These are phyloP conservation scores for Oryza glaberrima DNA, from an alignment of 176 grass and related monocot genomes.

Conservation along the genomic window DNA sequence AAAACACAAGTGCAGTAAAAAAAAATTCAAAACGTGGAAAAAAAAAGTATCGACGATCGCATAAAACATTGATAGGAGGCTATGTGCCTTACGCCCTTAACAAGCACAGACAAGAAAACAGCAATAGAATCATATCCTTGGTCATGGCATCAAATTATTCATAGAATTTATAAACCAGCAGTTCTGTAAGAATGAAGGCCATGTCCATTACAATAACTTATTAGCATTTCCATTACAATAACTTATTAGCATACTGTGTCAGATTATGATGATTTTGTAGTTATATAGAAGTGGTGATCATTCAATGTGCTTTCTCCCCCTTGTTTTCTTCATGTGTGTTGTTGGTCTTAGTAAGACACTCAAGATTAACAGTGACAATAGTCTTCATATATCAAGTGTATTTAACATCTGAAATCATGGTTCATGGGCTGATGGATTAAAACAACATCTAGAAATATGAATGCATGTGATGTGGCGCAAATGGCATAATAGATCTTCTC, in stretches of 20 bases:
- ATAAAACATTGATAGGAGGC: not conserved
- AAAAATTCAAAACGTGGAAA: conserved; percentile 32
- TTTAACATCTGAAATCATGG: not conserved
- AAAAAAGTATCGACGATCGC: not conserved
- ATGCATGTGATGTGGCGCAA: not conserved
- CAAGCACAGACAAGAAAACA: not conserved
- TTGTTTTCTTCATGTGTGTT: conserved; percentile 12
- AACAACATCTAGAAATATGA: not conserved
- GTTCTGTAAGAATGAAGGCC: not conserved
- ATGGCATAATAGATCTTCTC: not conserved
- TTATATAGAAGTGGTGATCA: not conserved
- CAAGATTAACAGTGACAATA: conserved; percentile 9
- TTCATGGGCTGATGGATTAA: not conserved
- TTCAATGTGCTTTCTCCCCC: not conserved
- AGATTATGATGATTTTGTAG: not conserved
- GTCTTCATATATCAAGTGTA: not conserved
- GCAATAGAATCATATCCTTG: not conserved
- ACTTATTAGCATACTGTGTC: not conserved
- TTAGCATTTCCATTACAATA: not conserved
- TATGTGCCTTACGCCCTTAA: not conserved
- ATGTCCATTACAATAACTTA: not conserved
- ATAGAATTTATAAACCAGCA: not conserved
- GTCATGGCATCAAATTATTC: not conserved
- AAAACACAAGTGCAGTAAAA: conserved; percentile 4
- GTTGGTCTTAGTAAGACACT: not conserved